phyloP scores from a whole-genome alignment of 768 basidiomycete genomes.

The Lactarius tabidus region DNA sequence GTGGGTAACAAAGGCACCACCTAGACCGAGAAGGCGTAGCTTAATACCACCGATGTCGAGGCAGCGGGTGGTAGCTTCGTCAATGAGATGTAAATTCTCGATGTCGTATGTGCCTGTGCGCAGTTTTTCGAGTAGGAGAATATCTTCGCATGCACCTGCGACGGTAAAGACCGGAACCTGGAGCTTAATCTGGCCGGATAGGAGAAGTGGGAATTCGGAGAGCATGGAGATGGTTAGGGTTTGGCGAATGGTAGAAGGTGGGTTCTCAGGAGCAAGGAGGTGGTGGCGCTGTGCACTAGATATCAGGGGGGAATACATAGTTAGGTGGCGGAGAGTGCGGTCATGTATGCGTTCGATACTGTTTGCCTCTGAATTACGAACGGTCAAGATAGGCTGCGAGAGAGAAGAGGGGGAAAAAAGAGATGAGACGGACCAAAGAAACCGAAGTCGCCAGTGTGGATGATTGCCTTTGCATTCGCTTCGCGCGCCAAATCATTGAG shows the following conservation, averaged over 20 bases:
- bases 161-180: slow-evolving; percentile 93
- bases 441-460: slow-evolving; percentile 99
- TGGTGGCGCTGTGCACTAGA: slow-evolving; percentile 75
- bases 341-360: slow-evolving; percentile 91
- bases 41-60: slow-evolving; percentile 92
- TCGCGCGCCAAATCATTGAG: slow-evolving; percentile 90
- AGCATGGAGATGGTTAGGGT: slow-evolving; percentile 74
- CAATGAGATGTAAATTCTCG: slow-evolving; percentile 86
- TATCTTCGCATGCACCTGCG: slow-evolving; percentile 97
- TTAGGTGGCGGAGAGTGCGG: slow-evolving; percentile 91
- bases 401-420: background rate
- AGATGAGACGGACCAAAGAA: slow-evolving; percentile 66
- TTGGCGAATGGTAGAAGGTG: slow-evolving; percentile 62
- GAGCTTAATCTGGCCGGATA: slow-evolving; percentile 87
- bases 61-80: slow-evolving; percentile 92
- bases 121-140: slow-evolving; percentile 88
- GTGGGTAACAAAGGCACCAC: slow-evolving; percentile 91
- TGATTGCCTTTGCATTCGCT: slow-evolving; percentile 84
- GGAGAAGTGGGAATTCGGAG: slow-evolving; percentile 90
- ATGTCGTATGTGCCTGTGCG: slow-evolving; percentile 77
- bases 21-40: slow-evolving; percentile 90
- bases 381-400: slow-evolving; percentile 25
- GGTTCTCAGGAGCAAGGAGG: slow-evolving; percentile 69
- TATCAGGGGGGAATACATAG: slow-evolving; percentile 95
- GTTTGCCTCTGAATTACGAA: slow-evolving; percentile 50